A percentile compares a stretch with the other conserved stretches of the same genome.
Conservation (phyloP, 352 stramenopile species). For the Phytophthora aleatoria region DNA sequence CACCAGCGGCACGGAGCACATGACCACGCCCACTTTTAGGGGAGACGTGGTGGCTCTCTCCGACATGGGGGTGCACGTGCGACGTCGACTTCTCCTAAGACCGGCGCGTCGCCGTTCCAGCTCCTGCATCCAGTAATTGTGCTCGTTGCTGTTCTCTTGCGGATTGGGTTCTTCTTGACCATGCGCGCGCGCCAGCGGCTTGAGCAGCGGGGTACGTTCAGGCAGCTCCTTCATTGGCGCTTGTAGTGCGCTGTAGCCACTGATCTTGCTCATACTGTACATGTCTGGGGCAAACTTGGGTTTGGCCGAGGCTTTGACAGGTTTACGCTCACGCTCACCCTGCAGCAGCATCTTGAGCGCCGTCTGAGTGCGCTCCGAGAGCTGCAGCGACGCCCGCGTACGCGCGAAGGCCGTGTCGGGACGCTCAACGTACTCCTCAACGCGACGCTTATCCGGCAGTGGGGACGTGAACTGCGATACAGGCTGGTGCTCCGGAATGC, state of each 20-base stretch:
- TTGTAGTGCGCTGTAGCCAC: slow-evolving; percentile 13
- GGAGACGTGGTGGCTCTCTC: slow-evolving; percentile 49
- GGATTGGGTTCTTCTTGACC: slow-evolving; percentile 38
- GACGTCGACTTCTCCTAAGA: slow-evolving; percentile 35
- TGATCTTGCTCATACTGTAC: slow-evolving; percentile 33
- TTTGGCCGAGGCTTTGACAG: slow-evolving; percentile 4
- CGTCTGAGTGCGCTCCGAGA: slow-evolving; percentile 31
- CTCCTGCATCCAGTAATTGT: slow-evolving; percentile 83
- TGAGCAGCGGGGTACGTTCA: slow-evolving; percentile 37
- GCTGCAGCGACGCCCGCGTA: slow-evolving; percentile 29
- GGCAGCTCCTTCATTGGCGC: slow-evolving; percentile 40
- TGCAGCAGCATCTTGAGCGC: slow-evolving; percentile 46
- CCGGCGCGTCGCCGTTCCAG: slow-evolving; percentile 56
- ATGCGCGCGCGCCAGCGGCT: slow-evolving; percentile 29
- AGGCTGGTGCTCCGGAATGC: slow-evolving; percentile 76
- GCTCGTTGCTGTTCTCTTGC: slow-evolving; percentile 44
- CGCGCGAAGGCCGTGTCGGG: slow-evolving; percentile 33
- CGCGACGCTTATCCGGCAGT: slow-evolving; percentile 21
- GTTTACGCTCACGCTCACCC: slow-evolving; percentile 14
- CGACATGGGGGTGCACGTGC: slow-evolving; percentile 43
- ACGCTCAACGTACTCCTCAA: slow-evolving; percentile 40
- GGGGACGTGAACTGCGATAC: slow-evolving; percentile 68
- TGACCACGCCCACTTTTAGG: slow-evolving; percentile 63
- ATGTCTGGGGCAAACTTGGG: slow-evolving; percentile 23
- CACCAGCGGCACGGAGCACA: slow-evolving; percentile 73